These are phyloP conservation scores for Rasamsonia emersonii DNA, from an alignment of 2,329 filamentous ascomycete genomes.

Conservation along the genomic window DNA sequence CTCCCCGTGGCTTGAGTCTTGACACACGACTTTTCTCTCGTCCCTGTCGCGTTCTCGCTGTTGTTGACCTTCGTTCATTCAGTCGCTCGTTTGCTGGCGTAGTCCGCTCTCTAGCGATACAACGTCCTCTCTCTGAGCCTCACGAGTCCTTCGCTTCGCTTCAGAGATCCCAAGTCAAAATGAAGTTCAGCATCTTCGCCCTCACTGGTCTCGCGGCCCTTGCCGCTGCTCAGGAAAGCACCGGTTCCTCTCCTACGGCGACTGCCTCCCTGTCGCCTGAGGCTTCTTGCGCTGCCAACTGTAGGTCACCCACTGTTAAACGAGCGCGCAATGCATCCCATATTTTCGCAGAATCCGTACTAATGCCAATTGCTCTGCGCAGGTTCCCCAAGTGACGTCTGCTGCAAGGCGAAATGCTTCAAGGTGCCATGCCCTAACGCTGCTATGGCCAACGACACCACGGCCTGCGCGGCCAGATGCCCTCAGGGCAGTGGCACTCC, in stretches of 20 bases:
- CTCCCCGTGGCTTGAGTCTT: no score
- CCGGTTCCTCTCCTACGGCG: constrained; percentile 18
- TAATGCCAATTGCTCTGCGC: constrained; percentile 1
- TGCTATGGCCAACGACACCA: constrained; percentile 43
- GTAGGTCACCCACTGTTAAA: constrained; percentile 21
- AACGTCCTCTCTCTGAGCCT: background rate
- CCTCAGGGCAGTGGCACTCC: constrained; percentile 44
- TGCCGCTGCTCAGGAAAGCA: constrained; percentile 33
- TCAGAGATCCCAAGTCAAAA: constrained; percentile 15
- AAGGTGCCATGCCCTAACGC: constrained; percentile 45
- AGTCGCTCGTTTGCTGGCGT: background rate
- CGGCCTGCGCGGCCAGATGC: constrained; percentile 44
- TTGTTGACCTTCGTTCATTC: background rate
- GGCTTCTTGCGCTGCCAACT: constrained; percentile 27
- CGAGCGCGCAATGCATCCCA: no score
- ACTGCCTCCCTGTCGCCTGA: constrained; percentile 26
- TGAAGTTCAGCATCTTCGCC: constrained; percentile 37
- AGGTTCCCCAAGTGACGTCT: constrained; percentile 39
- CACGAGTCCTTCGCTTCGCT: constrained; percentile 1
- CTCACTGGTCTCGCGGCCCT: constrained; percentile 38
- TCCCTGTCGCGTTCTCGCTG: background rate
- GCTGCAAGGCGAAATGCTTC: constrained; percentile 45
- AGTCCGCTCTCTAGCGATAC: background rate
- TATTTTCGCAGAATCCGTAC: background rate
- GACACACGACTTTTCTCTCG: no score